These are phyloP conservation scores for Roridomyces roridus DNA, from an alignment of 768 basidiomycete genomes.

Conservation along the genomic window DNA sequence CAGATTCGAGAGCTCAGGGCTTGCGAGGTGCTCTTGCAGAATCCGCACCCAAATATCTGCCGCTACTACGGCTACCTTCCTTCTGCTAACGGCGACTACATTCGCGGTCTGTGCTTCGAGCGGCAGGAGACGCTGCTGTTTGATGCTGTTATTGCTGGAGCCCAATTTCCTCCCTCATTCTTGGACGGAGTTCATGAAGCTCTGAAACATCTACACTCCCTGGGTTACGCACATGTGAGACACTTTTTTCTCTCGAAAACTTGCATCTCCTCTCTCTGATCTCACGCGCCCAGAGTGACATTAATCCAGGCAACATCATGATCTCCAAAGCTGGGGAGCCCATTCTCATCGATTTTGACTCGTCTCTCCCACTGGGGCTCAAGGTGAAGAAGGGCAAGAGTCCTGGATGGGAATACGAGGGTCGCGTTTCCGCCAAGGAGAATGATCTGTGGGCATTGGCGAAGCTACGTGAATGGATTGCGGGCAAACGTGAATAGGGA, in stretches of 20 bases:
- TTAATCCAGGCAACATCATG: constrained; percentile 6
- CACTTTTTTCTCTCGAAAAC: no score
- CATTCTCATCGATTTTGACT: constrained; percentile 5
- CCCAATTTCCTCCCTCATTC: neutral
- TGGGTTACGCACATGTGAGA: constrained; percentile 4
- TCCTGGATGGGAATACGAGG: neutral
- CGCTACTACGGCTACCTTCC: constrained; percentile 1
- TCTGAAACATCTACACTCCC: neutral
- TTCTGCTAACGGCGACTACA: neutral
- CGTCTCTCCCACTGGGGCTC: neutral
- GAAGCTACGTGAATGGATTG: neutral
- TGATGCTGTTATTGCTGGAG: neutral
- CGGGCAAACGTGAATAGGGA: no score
- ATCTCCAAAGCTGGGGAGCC: neutral
- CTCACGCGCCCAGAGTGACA: neutral
- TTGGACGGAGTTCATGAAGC: neutral
- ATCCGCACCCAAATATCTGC: constrained; percentile 4
- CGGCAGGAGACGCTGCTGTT: neutral
- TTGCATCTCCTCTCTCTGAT: no score
- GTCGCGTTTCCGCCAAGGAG: neutral
- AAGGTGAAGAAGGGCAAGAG: neutral
- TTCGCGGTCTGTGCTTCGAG: constrained; percentile 3
- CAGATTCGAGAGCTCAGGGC: neutral
- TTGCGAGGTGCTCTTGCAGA: neutral
- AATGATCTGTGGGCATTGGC: constrained; percentile 1